Conservation (phyloP, 306 rosid species). For the Coriaria nepalensis region DNA sequence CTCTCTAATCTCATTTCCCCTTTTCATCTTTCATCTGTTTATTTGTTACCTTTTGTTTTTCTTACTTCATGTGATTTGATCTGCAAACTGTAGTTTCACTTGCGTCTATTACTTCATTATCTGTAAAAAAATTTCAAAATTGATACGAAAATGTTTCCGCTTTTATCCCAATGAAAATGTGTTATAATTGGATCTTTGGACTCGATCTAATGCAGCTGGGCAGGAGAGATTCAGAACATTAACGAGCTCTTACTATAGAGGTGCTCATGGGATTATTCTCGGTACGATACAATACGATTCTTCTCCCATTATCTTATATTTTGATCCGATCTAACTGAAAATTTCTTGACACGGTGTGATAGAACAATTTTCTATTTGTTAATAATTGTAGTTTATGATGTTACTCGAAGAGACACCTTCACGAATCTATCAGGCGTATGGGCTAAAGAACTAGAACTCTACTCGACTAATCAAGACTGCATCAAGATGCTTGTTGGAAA, state of each 20-base stretch:
- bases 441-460: constrained; percentile 90
- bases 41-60: not conserved
- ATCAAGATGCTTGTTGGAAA: constrained; percentile 92
- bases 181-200: not conserved
- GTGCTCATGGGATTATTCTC: constrained; percentile 90
- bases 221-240: constrained; percentile 94
- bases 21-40: no score
- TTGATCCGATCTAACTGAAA: constrained; percentile 1
- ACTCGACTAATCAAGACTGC: constrained; percentile 68
- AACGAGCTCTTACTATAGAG: constrained; percentile 86
- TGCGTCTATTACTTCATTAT: no score
- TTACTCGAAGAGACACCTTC: constrained; percentile 78
- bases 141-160: not conserved
- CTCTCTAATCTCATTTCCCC: no score
- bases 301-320: not conserved
- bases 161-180: not conserved
- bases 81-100: no score
- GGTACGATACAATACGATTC: constrained; percentile 32
- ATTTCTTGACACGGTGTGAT: not conserved
- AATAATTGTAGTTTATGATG: constrained; percentile 53
- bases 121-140: not conserved
- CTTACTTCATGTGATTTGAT: not conserved
- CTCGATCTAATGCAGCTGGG: constrained; percentile 61
- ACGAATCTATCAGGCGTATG: constrained; percentile 72
- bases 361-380: constrained; percentile 7